phyloP scores from a whole-genome alignment of 805 yeast genomes.

The Ogataea trehalophila region DNA sequence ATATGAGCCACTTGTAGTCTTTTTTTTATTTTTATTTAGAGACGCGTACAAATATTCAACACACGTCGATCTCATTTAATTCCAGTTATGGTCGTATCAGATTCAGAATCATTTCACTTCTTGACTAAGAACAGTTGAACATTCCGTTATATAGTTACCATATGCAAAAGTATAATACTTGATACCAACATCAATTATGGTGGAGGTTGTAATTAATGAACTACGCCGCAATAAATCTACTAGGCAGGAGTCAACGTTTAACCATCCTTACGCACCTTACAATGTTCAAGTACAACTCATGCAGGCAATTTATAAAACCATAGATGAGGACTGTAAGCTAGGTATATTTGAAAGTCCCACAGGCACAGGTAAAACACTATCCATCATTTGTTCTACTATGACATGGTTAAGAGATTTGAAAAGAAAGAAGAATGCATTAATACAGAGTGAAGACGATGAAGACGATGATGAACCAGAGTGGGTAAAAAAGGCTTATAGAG shows the following conservation, averaged over 20 bases:
- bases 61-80: no score
- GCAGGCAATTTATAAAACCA: conserved; percentile 64
- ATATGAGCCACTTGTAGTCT: no score
- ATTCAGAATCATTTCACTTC: no score
- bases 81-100: no score
- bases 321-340: conserved; percentile 50
- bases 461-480: conserved; percentile 40
- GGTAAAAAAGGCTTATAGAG: conserved; percentile 29
- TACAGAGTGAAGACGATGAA: conserved; percentile 27
- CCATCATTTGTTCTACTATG: conserved; percentile 78
- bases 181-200: conserved; percentile 6
- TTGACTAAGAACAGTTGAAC: no score
- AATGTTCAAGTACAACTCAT: conserved; percentile 72
- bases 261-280: conserved; percentile 83
- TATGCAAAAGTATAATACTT: no score
- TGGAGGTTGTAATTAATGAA: conserved; percentile 18
- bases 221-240: neutral
- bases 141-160: no score
- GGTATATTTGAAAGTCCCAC: conserved; percentile 92
- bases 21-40: no score
- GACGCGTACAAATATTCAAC: no score
- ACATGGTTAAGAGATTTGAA: conserved; percentile 56
- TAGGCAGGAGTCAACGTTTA: conserved; percentile 28
- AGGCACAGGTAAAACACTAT: conserved; percentile 89
- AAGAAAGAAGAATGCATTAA: conserved; percentile 34